These are phyloP conservation scores for Neospora caninum DNA, from an alignment of 169 alveolate species.

Conservation along the genomic window DNA sequence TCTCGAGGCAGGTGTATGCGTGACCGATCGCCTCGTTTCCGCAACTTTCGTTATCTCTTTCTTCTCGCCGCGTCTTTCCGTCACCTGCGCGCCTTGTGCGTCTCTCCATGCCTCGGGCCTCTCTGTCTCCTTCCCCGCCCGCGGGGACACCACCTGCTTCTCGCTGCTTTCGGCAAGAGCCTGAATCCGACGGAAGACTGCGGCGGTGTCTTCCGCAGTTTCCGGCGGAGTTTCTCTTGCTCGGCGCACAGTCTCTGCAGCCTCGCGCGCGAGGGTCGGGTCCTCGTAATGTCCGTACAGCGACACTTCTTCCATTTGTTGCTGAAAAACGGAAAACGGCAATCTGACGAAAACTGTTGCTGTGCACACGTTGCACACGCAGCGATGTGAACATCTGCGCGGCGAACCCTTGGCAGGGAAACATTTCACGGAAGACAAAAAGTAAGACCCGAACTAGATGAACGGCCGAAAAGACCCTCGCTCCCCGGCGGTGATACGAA, in stretches of 20 bases:
- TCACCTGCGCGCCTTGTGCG: background rate
- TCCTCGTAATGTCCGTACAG: slow-evolving; percentile 9
- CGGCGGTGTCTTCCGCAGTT: background rate
- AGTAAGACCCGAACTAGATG: too few relatives aligned
- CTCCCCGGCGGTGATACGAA: too few relatives aligned
- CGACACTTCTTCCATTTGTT: slow-evolving; percentile 13
- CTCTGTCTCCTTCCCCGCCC: background rate
- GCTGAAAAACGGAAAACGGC: background rate
- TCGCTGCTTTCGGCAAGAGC: background rate
- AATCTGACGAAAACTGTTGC: too few relatives aligned
- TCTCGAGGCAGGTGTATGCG: too few relatives aligned
- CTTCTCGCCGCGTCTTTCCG: background rate
- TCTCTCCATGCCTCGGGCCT: background rate
- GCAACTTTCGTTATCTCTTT: background rate
- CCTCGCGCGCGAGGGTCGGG: background rate
- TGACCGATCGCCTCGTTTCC: background rate
- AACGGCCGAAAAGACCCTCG: too few relatives aligned
- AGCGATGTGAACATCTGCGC: background rate
- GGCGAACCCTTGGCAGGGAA: too few relatives aligned
- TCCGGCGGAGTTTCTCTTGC: background rate
- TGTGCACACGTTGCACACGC: too few relatives aligned
- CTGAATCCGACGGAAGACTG: background rate
- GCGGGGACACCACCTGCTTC: background rate
- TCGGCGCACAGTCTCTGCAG: background rate
- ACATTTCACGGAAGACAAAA: too few relatives aligned